Evolutionary conservation across 257 asterid species (phyloP), one percentile per base, ranked within the genome.

Genomic region (Salvia hispanica): DNA sequence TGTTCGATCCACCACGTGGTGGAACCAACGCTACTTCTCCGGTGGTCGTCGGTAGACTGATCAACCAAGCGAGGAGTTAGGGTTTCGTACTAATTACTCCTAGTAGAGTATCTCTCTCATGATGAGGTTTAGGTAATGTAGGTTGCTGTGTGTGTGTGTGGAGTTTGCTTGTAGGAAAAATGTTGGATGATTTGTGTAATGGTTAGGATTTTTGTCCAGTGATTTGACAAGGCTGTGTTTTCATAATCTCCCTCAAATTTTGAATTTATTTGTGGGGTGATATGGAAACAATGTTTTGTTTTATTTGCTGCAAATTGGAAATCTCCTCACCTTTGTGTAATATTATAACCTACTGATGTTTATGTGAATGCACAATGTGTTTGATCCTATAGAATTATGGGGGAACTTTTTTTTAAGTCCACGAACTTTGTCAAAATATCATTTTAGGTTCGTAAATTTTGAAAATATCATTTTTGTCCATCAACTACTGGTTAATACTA

Each of bases 1-100:
- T 59, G 7, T 67, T 80, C 34, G 78, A 59, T 40, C 85, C 85
- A 7, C 86, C 88, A 0, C 69, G 86, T 0, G 54, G 68, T 11
- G 84, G 87, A 11, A 64, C 52, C 21, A 43, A 56, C 21, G 21
- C 72, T 1, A 6, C 71, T 4, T 66, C 78, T 2, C 82, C 80
- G 0, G 11, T 39, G 40, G 6, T 63, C 36, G 15, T 82, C 6
- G 87, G 84, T 4, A n/a, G 43, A 9, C 9, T 33, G 39, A 37
- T 8, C 4, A 2, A 6, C 12, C 4, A 2, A 6, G 9, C 3
- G 12, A 8, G 4, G 25, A 4, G 4, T 25, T 2, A 7, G 44
- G 16, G 7, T 18, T 7, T 12, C 13, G 33, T 4, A 12, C 58
- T 25, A 25, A 25, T 25, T 25, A n/a, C n/a, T n/a, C n/a, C n/a